Base-by-base conservation (phyloP, 306 rosid genomes). In the Cajanus cajan region DNA sequence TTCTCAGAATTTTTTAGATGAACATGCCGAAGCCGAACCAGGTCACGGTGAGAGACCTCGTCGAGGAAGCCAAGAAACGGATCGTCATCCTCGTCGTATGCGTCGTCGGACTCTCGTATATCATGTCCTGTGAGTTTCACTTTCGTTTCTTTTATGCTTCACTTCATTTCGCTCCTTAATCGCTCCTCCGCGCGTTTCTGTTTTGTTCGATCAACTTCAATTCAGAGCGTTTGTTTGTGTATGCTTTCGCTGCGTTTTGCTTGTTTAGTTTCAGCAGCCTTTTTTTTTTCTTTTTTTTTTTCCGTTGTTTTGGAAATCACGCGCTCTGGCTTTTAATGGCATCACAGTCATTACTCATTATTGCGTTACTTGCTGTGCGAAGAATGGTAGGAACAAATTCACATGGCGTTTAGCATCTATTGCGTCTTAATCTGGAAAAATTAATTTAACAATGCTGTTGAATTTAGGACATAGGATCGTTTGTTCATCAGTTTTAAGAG, bases 41-140 rank as follows among this genome's bases (percentile, higher is more conserved):
- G 64, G 96, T 90, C 31, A 22, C 84, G 70, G 87, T 85, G 77
- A 94, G 94, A 10, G 99, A 95, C 97, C 97, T 95, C 19, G 91
- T 84, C 7, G 99, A 95, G 80, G 99, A 95, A 83, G 97, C 97
- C 13, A 95, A 95, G 93, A 95, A 93, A 85, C 88, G 98, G 82
- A 73, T 95, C 86, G 90, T 95, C 16, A 78, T 95, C 68, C 88
- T 95, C 73, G 82, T 84, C 74, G 83, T 95, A 55, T 91, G 90
- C 85, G 93, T 91, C 6, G 93, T 95, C 16, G 99, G 99, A 73
- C 86, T 95, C 78, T 93, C 99, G 0, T 95, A 95, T 78, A 86
- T 95, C 83, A 95, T 95, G 99, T 95, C 99, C 2, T 80, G 99
- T 96, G 82, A 89, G 96, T 83, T 51, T 72, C 15, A 10, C 31